phyloP scores from a whole-genome alignment of 75 land plant species.

The Chamaecyparis obtusa region DNA sequence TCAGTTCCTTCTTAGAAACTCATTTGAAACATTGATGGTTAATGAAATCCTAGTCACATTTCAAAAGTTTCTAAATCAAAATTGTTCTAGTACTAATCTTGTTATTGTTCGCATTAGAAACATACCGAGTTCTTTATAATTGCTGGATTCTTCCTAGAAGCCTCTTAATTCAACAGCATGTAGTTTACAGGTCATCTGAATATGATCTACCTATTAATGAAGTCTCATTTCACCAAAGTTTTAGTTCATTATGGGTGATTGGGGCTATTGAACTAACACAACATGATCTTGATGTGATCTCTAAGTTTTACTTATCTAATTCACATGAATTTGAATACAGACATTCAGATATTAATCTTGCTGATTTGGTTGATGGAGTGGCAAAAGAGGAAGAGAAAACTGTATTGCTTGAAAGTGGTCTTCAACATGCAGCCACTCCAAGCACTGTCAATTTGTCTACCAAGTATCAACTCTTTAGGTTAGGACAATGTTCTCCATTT shows the following conservation, averaged over 20 bases:
- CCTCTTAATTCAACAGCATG: neutral
- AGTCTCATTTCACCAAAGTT: neutral
- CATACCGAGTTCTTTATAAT: neutral
- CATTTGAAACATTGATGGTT: too few relatives aligned
- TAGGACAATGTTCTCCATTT: neutral
- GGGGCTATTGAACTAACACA: too few relatives aligned
- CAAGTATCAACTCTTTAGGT: slow-evolving; percentile 62
- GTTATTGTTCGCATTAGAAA: neutral
- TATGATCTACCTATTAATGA: neutral
- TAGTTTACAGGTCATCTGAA: too few relatives aligned
- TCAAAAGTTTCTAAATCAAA: neutral
- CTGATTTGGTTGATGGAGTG: slow-evolving; percentile 46
- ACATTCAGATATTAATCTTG: slow-evolving; percentile 76
- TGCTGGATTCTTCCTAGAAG: neutral
- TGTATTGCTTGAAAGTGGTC: slow-evolving; percentile 73
- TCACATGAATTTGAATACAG: slow-evolving; percentile 35
- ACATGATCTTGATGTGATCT: neutral
- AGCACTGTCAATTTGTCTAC: slow-evolving; percentile 48
- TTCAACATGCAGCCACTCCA: slow-evolving; percentile 44
- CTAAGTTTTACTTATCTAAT: too few relatives aligned
- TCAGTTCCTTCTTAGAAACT: too few relatives aligned
- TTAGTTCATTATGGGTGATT: neutral
- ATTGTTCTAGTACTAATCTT: neutral
- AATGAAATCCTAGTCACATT: too few relatives aligned
- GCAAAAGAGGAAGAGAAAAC: slow-evolving; percentile 62